Percentiles rank a stretch among this genome's conserved stretches.
Conservation (phyloP, 176 grass and related monocot species). For the maize (Zea mays) region Zm-B73-REFERENCE-NAM-5.0 NC_050103.1:91929001-91929500, state of each 20-base stretch:
- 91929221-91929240: constrained; percentile 50
- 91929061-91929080: constrained; percentile 73
- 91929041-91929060: constrained; percentile 55
- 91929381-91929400: too few relatives aligned
- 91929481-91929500: background rate
- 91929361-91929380: too few relatives aligned
- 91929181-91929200: constrained; percentile 93
- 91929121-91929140: constrained; percentile 70
- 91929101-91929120: constrained; percentile 81
- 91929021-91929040: constrained; percentile 37
- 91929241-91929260: background rate
- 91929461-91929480: background rate
- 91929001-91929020: constrained; percentile 62
- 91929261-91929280: background rate
- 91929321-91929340: background rate
- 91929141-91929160: constrained; percentile 99
- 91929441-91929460: background rate
- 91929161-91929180: constrained; percentile 71
- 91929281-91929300: too few relatives aligned
- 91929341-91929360: background rate
- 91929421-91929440: background rate
- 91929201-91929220: constrained; percentile 96
- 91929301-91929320: background rate
- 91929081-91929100: constrained; percentile 68
- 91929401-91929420: background rate